Evolutionary conservation across 768 basidiomycete genomes (phyloP), one percentile per base, ranked within the genome.

Genomic region (Russula emetica): DNA sequence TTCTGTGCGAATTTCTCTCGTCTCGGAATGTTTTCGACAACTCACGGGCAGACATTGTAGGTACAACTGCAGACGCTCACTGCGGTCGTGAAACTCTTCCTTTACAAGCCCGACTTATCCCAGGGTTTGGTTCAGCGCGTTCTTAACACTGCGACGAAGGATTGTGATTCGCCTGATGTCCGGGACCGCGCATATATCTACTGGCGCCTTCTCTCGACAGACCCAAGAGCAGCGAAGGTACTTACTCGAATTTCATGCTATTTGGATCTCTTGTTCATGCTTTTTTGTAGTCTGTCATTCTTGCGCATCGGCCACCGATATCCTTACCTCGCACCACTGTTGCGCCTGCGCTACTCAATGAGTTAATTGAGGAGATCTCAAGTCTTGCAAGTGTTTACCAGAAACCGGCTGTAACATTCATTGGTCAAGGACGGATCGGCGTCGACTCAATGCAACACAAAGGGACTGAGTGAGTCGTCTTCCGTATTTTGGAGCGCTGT

Each of bases 161-260:
- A 94, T 69, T 97, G 94, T 69, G 97, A 99, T 70, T 94, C 90
- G 6, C 92, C 97, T 14, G 96, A 98, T 73, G 92, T 99, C 18
- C 83, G 97, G 47, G 97, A 99, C 74, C 82, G 95, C 55, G 97
- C 97, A 1, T 99, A 98, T 72, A 96, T 98, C 45, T 98, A 98
- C 71, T 99, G 97, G 97, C 82, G 97, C 65, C 72, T 99, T 66
- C 74, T 99, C 30, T 96, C 93, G 7, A 94, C 93, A 61, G 96
- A 99, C 74, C 92, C 95, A 1, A 92, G 85, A 2, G 94, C 96
- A 20, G 96, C 97, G 0, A 99, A 98, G 82, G 94, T 92, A 66
- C 55, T 11, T 10, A 13, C 54, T 24, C 53, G 66, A 30, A 63
- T 32, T 13, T 16, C 30, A 9, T 59, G 53, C 58, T 24, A 11